A percentile compares a stretch with the other conserved stretches of the same genome.
Conservation (phyloP, 208 protist species). For the Vickermania ingenoplastis region DNA sequence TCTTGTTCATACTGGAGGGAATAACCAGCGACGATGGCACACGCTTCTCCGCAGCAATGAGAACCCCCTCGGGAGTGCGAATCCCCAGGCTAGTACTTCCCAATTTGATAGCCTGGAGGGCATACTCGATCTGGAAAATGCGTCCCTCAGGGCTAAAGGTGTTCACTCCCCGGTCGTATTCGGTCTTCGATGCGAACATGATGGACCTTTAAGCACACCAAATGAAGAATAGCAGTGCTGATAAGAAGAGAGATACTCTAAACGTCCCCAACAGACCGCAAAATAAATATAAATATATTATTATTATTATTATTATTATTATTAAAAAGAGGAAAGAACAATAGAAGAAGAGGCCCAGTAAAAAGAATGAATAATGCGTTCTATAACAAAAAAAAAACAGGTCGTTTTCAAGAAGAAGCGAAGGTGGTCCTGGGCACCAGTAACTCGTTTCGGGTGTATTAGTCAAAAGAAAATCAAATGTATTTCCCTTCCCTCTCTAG, state of each 20-base stretch:
- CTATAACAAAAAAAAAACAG: neutral
- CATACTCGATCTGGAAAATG: conserved; percentile 97
- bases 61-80: conserved; percentile 95
- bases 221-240: neutral
- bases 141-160: conserved; percentile 99
- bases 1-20: conserved; percentile 95
- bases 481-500: too few species aligned
- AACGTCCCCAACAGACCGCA: too few species aligned
- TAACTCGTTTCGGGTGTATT: too few species aligned
- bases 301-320: conserved; percentile 3
- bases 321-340: conserved; percentile 8
- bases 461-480: too few species aligned
- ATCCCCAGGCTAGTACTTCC: conserved; percentile 98
- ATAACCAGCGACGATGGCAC: conserved; percentile 97
- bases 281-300: neutral
- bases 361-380: conserved; percentile 1
- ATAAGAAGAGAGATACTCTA: neutral
- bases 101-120: conserved; percentile 90
- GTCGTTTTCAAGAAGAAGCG: too few species aligned
- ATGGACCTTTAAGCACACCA: neutral
- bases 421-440: too few species aligned
- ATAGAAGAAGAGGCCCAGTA: conserved; percentile 5
- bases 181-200: conserved; percentile 92
- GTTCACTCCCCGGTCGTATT: conserved; percentile 99
- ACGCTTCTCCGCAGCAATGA: conserved; percentile 99